Evolutionary conservation across 2,329 filamentous ascomycete species (phyloP).

Genomic region (Nakataea oryzae): DNA sequence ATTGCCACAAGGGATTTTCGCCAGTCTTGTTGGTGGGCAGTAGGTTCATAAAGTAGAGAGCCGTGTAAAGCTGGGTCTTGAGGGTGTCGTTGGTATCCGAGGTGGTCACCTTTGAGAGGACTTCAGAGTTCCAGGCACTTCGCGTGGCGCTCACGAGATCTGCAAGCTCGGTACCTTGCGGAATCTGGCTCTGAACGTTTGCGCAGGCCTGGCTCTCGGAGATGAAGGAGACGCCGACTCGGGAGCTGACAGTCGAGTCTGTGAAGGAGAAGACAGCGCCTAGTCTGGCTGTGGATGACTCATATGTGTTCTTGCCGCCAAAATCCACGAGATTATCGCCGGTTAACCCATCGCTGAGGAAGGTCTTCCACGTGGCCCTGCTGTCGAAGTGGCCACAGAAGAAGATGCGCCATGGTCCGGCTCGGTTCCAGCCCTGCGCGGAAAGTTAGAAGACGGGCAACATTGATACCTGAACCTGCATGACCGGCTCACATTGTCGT

Average conservation of each 20-base stretch:
- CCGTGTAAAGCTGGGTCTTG: constrained; percentile 53
- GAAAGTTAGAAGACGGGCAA: background rate
- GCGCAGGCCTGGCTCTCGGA: constrained; percentile 48
- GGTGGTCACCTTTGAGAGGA: constrained; percentile 54
- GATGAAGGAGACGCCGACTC: constrained; percentile 60
- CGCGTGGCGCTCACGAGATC: constrained; percentile 15
- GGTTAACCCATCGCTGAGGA: background rate
- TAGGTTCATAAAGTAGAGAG: constrained; percentile 59
- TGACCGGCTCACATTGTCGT: constrained; percentile 25
- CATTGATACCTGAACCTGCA: too few species aligned
- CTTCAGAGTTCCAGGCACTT: constrained; percentile 45
- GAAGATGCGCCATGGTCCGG: constrained; percentile 51
- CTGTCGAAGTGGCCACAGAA: constrained; percentile 50
- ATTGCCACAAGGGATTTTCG: constrained; percentile 58
- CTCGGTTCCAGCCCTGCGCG: constrained; percentile 51
- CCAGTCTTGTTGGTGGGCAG: constrained; percentile 61
- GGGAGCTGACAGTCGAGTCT: constrained; percentile 33
- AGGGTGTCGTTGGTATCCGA: constrained; percentile 42
- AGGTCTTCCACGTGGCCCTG: background rate
- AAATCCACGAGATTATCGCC: background rate
- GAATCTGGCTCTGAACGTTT: constrained; percentile 23
- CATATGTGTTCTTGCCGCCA: background rate
- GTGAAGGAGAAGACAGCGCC: constrained; percentile 46
- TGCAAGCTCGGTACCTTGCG: constrained; percentile 20
- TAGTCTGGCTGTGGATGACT: constrained; percentile 22